Percentiles rank a stretch among this genome's conserved stretches.
These are phyloP conservation scores for Omphalotus guepiniiformis DNA, from an alignment of 768 basidiomycete genomes.

Conservation along the genomic window DNA sequence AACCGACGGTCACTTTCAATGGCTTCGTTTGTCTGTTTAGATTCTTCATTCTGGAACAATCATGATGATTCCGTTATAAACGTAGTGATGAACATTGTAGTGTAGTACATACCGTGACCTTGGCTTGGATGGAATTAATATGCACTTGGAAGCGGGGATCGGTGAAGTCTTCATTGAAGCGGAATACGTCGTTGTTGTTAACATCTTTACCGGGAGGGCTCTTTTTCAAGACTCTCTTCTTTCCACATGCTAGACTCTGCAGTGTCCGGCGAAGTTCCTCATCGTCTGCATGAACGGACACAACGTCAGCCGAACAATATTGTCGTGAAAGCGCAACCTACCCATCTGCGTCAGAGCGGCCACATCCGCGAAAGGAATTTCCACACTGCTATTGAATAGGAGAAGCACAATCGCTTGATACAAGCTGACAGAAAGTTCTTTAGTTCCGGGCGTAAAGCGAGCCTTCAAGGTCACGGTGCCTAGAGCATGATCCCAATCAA, in stretches of 20 bases:
- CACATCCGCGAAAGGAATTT: conserved; percentile 65
- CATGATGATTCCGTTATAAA: conserved; percentile 3
- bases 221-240: conserved; percentile 84
- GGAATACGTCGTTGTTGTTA: conserved; percentile 68
- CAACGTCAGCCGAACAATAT: conserved; percentile 20
- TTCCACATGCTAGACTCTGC: conserved; percentile 90
- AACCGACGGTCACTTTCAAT: conserved; percentile 87
- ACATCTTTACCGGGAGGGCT: conserved; percentile 76
- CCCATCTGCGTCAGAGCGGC: conserved; percentile 66
- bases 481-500: conserved; percentile 85
- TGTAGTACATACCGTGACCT: conserved; percentile 66
- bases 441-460: conserved; percentile 60
- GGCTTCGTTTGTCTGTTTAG: conserved; percentile 70
- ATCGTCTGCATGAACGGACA: conserved; percentile 44
- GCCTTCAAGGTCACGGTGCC: conserved; percentile 78
- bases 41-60: conserved; percentile 75
- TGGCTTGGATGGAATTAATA: conserved; percentile 94
- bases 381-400: conserved; percentile 71
- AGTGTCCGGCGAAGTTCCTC: conserved; percentile 76
- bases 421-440: conserved; percentile 88
- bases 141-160: conserved; percentile 77
- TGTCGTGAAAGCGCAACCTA: too few relatives aligned
- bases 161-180: conserved; percentile 78
- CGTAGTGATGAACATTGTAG: neutral
- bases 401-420: conserved; percentile 87